phyloP scores from a whole-genome alignment of 1,284 basidiomycete species.

The Phaffia rhodozyma region DNA sequence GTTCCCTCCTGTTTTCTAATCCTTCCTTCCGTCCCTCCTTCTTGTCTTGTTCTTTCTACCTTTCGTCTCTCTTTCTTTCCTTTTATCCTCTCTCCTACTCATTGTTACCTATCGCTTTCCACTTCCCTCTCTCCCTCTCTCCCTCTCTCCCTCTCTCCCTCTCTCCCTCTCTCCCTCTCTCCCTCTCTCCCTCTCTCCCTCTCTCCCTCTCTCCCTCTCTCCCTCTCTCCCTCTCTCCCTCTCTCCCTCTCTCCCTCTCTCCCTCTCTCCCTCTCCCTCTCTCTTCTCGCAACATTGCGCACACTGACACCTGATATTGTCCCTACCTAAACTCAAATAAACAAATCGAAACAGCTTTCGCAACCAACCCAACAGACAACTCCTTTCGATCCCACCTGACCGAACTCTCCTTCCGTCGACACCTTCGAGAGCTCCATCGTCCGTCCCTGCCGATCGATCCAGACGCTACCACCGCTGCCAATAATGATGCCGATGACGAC shows the following conservation, averaged over 20 bases:
- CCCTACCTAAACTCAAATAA: no score
- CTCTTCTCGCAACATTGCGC: no score
- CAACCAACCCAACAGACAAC: slow-evolving; percentile 82
- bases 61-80: not conserved
- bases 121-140: not conserved
- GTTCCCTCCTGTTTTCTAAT: not conserved
- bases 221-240: not conserved
- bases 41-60: not conserved
- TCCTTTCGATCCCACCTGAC: slow-evolving; percentile 89
- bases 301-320: no score
- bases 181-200: not conserved
- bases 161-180: not conserved
- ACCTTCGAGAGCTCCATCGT: slow-evolving; percentile 68
- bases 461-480: not conserved
- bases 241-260: not conserved
- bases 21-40: not conserved
- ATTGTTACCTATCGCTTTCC: not conserved
- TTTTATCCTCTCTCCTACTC: not conserved
- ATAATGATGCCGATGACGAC: slow-evolving; percentile 4
- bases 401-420: slow-evolving; percentile 85
- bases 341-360: no score
- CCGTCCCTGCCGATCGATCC: slow-evolving; percentile 19
- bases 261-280: not conserved
- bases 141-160: not conserved
- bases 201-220: not conserved